phyloP scores from a whole-genome alignment of 495 filamentous ascomycete genomes.

The Aspergillus coremiiformis region DNA sequence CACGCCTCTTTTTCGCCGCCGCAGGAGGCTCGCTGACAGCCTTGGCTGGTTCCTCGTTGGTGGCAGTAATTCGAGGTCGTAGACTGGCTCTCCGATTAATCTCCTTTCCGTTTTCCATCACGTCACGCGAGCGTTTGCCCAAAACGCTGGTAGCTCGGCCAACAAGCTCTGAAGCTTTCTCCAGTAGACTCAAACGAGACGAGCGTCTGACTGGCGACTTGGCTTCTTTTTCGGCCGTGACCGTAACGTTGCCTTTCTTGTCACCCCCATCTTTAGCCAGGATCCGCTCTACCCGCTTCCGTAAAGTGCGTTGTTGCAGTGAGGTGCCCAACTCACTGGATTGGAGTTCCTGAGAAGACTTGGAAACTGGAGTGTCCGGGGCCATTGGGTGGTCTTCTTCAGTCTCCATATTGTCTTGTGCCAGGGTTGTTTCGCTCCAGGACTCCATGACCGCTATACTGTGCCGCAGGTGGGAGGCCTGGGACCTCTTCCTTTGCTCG shows the following conservation, averaged over 20 bases:
- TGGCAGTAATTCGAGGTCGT: conserved; percentile 27
- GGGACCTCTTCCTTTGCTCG: conserved; percentile 27
- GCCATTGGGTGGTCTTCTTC: conserved; percentile 33
- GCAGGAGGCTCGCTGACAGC: conserved; percentile 23
- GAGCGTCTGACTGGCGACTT: conserved; percentile 12
- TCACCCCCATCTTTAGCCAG: conserved; percentile 40
- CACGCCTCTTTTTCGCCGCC: conserved; percentile 40
- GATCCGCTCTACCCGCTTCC: conserved; percentile 44
- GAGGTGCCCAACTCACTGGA: conserved; percentile 28
- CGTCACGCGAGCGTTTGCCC: conserved; percentile 48
- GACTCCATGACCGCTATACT: conserved; percentile 43
- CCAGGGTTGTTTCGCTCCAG: conserved; percentile 28
- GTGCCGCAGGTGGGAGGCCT: conserved; percentile 33
- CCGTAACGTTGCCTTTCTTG: conserved; percentile 7
- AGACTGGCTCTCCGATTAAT: conserved; percentile 35
- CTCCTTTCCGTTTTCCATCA: conserved; percentile 36
- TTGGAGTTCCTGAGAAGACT: conserved; percentile 35
- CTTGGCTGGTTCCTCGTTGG: conserved; percentile 27
- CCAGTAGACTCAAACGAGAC: conserved; percentile 34
- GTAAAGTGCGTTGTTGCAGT: conserved; percentile 35
- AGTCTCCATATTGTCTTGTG: conserved; percentile 25
- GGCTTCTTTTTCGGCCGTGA: not conserved
- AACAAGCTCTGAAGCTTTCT: conserved; percentile 39
- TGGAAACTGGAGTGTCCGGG: conserved; percentile 36
- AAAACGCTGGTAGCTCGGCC: conserved; percentile 40